These are phyloP conservation scores for Phytophthora vignae DNA, from an alignment of 352 stramenopile species.

Conservation along the genomic window DNA sequence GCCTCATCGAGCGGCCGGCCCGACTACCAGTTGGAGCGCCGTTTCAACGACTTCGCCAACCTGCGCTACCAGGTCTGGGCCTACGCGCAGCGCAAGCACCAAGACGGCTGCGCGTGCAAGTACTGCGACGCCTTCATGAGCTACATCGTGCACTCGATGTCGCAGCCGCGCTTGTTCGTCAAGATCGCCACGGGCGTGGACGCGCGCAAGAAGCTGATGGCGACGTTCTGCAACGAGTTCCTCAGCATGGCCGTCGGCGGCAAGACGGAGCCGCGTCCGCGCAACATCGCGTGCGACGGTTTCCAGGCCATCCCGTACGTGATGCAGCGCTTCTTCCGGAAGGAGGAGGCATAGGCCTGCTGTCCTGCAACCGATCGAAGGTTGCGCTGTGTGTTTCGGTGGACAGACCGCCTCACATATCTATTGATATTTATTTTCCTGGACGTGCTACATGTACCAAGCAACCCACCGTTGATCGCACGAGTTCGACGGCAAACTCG, in stretches of 20 bases:
- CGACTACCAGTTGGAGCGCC: slow-evolving; percentile 59
- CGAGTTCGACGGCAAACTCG: slow-evolving; percentile 31
- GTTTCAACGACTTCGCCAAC: slow-evolving; percentile 63
- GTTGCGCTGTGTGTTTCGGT: slow-evolving; percentile 25
- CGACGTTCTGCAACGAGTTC: slow-evolving; percentile 62
- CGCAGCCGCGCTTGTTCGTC: slow-evolving; percentile 58
- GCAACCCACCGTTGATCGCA: not conserved
- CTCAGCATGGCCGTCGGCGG: slow-evolving; percentile 47
- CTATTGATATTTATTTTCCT: slow-evolving; percentile 41
- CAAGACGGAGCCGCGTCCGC: slow-evolving; percentile 37
- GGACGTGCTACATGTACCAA: slow-evolving; percentile 6
- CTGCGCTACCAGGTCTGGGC: slow-evolving; percentile 59
- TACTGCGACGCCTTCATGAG: slow-evolving; percentile 63
- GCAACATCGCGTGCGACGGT: slow-evolving; percentile 43
- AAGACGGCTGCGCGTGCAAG: slow-evolving; percentile 38
- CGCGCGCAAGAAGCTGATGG: slow-evolving; percentile 52
- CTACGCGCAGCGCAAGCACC: slow-evolving; percentile 53
- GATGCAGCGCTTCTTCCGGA: slow-evolving; percentile 54
- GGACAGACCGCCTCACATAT: slow-evolving; percentile 12
- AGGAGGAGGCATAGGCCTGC: slow-evolving; percentile 19
- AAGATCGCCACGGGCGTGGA: slow-evolving; percentile 48
- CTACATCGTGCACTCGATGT: slow-evolving; percentile 61
- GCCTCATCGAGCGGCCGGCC: slow-evolving; percentile 29
- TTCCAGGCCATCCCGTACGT: slow-evolving; percentile 55
- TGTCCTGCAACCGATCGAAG: slow-evolving; percentile 46